Percentiles rank a stretch among this genome's conserved stretches.
Evolutionary conservation across 495 filamentous ascomycete genomes (phyloP).

Genomic region (Podospora anserina): DNA sequence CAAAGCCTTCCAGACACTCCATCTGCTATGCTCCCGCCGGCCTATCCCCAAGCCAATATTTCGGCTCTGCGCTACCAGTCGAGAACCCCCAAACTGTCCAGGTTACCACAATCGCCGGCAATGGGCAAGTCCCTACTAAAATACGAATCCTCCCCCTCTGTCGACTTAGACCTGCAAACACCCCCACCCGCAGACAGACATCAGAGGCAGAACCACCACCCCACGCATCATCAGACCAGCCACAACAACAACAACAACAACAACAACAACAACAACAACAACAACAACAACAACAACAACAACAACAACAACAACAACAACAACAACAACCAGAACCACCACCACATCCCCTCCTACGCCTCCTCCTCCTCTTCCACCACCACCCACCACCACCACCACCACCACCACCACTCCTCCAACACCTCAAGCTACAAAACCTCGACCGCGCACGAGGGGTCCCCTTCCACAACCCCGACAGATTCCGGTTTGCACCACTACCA

Average conservation of each 20-base stretch:
- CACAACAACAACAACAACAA: conserved; percentile 12
- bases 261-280: too few relatives aligned
- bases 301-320: not conserved
- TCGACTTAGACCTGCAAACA: conserved; percentile 28
- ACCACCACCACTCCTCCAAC: conserved; percentile 33
- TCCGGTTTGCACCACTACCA: conserved; percentile 20
- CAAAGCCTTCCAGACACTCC: conserved; percentile 44
- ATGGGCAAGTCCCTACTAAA: conserved; percentile 38
- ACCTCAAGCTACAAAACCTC: conserved; percentile 26
- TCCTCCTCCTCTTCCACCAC: conserved; percentile 26
- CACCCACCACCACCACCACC: conserved; percentile 32
- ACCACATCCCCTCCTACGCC: conserved; percentile 2
- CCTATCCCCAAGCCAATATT: conserved; percentile 47
- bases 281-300: not conserved
- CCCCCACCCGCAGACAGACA: conserved; percentile 10
- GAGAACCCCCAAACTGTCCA: conserved; percentile 23
- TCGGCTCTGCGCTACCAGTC: conserved; percentile 42
- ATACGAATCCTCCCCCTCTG: conserved; percentile 35
- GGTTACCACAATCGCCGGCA: conserved; percentile 27
- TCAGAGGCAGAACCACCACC: conserved; percentile 30
- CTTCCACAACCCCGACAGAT: conserved; percentile 32
- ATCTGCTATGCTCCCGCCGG: conserved; percentile 42
- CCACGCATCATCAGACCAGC: conserved; percentile 20
- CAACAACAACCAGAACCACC: too few relatives aligned
- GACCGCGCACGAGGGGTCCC: conserved; percentile 29